These are phyloP conservation scores for Macadamia integrifolia DNA, from an alignment of 164 flowering plant genomes.

Conservation along the genomic window DNA sequence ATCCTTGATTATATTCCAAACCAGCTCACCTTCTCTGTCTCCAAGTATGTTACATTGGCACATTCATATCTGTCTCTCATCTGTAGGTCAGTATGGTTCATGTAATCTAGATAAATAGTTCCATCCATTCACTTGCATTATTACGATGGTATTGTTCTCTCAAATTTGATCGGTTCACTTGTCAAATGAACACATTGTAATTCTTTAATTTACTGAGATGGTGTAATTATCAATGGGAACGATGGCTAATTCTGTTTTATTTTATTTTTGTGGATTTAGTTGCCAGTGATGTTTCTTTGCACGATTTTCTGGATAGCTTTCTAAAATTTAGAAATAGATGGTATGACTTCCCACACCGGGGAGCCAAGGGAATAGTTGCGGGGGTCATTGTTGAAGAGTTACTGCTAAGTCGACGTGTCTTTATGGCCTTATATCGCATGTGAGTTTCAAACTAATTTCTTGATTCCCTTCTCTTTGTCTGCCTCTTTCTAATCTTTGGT, in stretches of 20 bases:
- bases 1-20: too few species aligned
- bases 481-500: background rate
- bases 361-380: conserved; percentile 72
- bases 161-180: background rate
- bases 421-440: conserved; percentile 90
- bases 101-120: background rate
- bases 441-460: conserved; percentile 28
- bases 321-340: conserved; percentile 85
- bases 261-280: conserved; percentile 37
- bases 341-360: conserved; percentile 93
- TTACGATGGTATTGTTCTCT: background rate
- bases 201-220: background rate
- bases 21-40: too few species aligned
- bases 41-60: background rate
- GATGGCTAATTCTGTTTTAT: background rate
- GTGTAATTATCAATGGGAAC: background rate
- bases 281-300: conserved; percentile 68
- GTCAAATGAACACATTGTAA: background rate
- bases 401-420: conserved; percentile 80
- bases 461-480: background rate
- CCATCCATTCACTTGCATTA: background rate
- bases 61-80: too few species aligned
- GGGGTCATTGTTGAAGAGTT: conserved; percentile 91
- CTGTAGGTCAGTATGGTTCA: background rate
- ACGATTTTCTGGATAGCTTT: conserved; percentile 84